Percentiles rank a stretch among this genome's conserved stretches.
Evolutionary conservation across 1,139 yeast species (phyloP).

Genomic region (Diutina siamensis): DNA sequence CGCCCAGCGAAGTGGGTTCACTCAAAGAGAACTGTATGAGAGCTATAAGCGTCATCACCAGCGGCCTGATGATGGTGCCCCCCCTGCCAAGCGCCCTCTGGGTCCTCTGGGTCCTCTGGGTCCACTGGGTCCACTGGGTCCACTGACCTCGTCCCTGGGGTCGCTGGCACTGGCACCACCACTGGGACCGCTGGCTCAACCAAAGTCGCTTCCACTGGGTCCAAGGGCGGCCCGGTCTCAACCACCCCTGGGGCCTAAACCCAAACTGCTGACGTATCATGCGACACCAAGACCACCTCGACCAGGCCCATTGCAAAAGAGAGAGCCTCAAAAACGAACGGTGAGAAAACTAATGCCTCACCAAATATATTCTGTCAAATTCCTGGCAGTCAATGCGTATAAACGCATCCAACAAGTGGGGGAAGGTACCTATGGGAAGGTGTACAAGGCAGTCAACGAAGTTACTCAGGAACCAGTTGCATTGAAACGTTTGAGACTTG

Average conservation of each 20-base stretch:
- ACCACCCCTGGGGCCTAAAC: neutral
- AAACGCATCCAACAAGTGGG: slow-evolving; percentile 36
- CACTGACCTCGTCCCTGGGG: neutral
- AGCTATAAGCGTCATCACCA: slow-evolving; percentile 4
- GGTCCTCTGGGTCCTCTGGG: neutral
- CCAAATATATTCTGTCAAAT: slow-evolving; percentile 25
- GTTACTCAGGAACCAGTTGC: slow-evolving; percentile 72
- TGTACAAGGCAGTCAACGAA: slow-evolving; percentile 47
- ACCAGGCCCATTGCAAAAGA: neutral
- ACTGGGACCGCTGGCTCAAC: neutral
- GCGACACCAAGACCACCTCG: neutral
- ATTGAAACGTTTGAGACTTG: slow-evolving; percentile 70
- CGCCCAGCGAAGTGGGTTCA: neutral
- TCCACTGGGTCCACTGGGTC: neutral
- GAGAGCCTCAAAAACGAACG: neutral
- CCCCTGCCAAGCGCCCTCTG: neutral
- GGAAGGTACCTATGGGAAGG: slow-evolving; percentile 41
- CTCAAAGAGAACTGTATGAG: slow-evolving; percentile 3
- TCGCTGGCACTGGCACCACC: no score
- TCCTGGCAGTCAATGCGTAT: slow-evolving; percentile 20
- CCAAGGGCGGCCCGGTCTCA: neutral
- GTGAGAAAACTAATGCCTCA: slow-evolving; percentile 10
- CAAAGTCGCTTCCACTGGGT: neutral
- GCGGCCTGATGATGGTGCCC: neutral
- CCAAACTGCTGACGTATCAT: no score